Percentiles rank a stretch among this genome's conserved stretches.
Evolutionary conservation across 2,329 filamentous ascomycete species (phyloP).

Genomic region (Penicillium sp.): DNA sequence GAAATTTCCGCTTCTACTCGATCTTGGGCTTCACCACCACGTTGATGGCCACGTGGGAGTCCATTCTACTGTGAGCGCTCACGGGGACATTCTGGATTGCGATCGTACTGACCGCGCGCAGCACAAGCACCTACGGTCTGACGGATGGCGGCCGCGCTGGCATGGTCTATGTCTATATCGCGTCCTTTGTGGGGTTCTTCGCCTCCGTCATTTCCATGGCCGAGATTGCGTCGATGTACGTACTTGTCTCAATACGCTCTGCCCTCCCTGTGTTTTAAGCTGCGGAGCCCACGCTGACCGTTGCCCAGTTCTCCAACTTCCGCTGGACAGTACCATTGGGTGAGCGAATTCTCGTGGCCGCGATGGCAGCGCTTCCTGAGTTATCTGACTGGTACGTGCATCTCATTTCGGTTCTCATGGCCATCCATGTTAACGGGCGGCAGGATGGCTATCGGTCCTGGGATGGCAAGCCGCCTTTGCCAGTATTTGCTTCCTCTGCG

Average conservation of each 20-base stretch:
- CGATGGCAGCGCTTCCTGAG: constrained; percentile 35
- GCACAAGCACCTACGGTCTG: constrained; percentile 29
- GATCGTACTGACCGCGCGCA: constrained; percentile 8
- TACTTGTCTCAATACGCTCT: constrained; percentile 1
- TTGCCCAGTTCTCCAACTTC: constrained; percentile 36
- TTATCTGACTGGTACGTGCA: constrained; percentile 33
- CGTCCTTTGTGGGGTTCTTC: constrained; percentile 38
- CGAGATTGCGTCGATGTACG: constrained; percentile 41
- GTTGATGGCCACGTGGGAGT: constrained; percentile 44
- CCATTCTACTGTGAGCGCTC: constrained; percentile 36
- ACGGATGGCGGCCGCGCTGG: constrained; percentile 37
- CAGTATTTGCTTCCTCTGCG: constrained; percentile 34
- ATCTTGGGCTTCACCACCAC: constrained; percentile 42
- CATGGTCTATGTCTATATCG: constrained; percentile 40
- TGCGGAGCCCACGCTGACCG: not conserved
- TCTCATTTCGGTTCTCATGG: not conserved
- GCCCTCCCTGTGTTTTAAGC: not conserved
- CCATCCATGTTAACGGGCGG: not conserved
- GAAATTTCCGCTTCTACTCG: constrained; percentile 42
- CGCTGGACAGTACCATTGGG: constrained; percentile 44
- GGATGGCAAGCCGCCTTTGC: constrained; percentile 40
- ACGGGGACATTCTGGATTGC: not conserved
- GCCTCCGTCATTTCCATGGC: constrained; percentile 40
- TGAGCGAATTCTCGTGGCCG: constrained; percentile 38
- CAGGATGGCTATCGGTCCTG: constrained; percentile 39